Percentiles rank a stretch among this genome's conserved stretches.
Evolutionary conservation across 805 yeast species (phyloP).

Genomic region (Kazachstania taianensis): DNA sequence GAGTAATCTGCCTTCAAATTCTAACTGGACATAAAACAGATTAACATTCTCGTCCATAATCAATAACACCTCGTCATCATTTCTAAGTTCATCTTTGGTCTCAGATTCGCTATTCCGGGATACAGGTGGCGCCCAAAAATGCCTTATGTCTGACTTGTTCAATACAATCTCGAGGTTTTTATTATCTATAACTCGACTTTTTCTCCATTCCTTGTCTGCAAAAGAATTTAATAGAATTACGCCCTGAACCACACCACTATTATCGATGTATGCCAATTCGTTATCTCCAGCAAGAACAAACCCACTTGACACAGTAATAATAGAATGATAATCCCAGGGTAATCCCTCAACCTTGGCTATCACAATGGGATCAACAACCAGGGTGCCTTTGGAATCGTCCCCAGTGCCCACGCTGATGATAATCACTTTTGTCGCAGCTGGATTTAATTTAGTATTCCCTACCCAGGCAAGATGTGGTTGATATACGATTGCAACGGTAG

Average conservation of each 20-base stretch:
- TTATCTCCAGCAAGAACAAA: slow-evolving; percentile 62
- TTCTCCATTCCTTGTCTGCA: slow-evolving; percentile 39
- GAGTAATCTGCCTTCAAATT: slow-evolving; percentile 26
- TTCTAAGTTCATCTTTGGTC: neutral
- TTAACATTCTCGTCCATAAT: slow-evolving; percentile 21
- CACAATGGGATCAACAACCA: slow-evolving; percentile 47
- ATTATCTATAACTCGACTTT: slow-evolving; percentile 36
- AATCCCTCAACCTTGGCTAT: slow-evolving; percentile 54
- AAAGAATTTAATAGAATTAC: slow-evolving; percentile 19
- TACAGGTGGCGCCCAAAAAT: slow-evolving; percentile 11
- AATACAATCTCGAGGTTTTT: slow-evolving; percentile 23
- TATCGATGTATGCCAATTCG: slow-evolving; percentile 68
- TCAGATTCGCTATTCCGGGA: no score
- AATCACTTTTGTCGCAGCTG: slow-evolving; percentile 17
- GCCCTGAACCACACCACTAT: slow-evolving; percentile 39
- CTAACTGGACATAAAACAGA: slow-evolving; percentile 19
- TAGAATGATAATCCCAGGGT: slow-evolving; percentile 62
- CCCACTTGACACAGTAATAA: slow-evolving; percentile 60
- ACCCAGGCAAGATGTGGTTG: slow-evolving; percentile 65
- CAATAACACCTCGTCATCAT: slow-evolving; percentile 15
- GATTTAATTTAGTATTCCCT: slow-evolving; percentile 33
- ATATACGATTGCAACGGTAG: slow-evolving; percentile 64
- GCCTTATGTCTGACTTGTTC: slow-evolving; percentile 9
- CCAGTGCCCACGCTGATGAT: slow-evolving; percentile 34
- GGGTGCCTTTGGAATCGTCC: no score